Evolutionary conservation across 805 yeast genomes (phyloP).

Genomic region (Yamadazyma takamatsuzukensis): DNA sequence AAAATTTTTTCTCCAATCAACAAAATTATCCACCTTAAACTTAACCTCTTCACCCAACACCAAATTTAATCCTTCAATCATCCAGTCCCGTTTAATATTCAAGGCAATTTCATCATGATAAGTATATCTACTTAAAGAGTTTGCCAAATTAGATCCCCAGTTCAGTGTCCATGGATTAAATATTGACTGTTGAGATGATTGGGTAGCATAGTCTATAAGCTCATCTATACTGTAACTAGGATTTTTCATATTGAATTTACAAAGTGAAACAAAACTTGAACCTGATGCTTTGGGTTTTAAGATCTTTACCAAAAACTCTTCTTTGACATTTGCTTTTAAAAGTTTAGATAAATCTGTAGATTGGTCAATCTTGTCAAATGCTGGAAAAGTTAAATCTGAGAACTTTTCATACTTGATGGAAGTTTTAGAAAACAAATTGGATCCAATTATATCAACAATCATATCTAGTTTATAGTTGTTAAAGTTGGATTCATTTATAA

Average conservation of each 20-base stretch:
- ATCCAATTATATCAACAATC: constrained; percentile 38
- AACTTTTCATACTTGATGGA: constrained; percentile 24
- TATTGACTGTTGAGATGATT: constrained; percentile 13
- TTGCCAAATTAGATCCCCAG: constrained; percentile 33
- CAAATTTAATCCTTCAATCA: constrained; percentile 28
- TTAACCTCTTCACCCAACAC: constrained; percentile 24
- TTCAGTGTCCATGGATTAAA: constrained; percentile 33
- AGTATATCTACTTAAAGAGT: constrained; percentile 25
- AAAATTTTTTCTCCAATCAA: constrained; percentile 39
- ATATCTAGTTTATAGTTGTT: constrained; percentile 29
- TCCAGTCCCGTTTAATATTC: constrained; percentile 26
- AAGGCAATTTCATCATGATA: constrained; percentile 33
- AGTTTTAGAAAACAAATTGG: constrained; percentile 32
- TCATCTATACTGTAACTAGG: constrained; percentile 36
- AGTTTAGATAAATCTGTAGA: constrained; percentile 15
- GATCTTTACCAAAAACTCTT: constrained; percentile 30
- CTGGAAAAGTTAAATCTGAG: constrained; percentile 29
- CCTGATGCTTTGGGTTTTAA: constrained; percentile 34
- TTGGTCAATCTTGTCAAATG: constrained; percentile 12
- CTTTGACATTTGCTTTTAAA: constrained; percentile 25
- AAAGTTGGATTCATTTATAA: constrained; percentile 18
- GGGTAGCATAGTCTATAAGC: constrained; percentile 16
- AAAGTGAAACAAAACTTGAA: constrained; percentile 32
- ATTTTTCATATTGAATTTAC: constrained; percentile 24
- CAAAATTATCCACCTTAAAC: constrained; percentile 25